phyloP scores from a whole-genome alignment of 2,329 filamentous ascomycete species.

The Penicillium oxalicum region DNA sequence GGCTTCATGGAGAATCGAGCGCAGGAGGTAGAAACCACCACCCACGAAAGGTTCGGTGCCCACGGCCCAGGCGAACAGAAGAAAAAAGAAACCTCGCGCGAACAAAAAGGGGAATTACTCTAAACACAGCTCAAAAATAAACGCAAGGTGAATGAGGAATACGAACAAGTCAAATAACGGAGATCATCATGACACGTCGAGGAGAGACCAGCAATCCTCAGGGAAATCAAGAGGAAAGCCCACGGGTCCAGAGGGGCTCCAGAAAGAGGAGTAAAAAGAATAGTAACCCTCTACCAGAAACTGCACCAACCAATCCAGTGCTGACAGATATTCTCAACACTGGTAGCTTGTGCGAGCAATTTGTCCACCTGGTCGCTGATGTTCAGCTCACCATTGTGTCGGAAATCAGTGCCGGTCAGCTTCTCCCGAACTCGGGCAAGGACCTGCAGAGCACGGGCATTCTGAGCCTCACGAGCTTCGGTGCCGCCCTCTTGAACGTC shows the following conservation, averaged over 20 bases:
- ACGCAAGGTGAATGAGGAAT: slow-evolving; percentile 9
- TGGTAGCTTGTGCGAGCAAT: slow-evolving; percentile 89
- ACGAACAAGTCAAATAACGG: neutral
- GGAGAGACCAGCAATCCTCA: slow-evolving; percentile 22
- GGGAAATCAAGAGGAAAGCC: slow-evolving; percentile 4
- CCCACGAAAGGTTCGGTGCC: neutral
- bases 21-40: neutral
- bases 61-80: neutral
- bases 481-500: slow-evolving; percentile 38
- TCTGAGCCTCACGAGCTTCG: slow-evolving; percentile 69
- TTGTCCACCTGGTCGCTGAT: slow-evolving; percentile 89
- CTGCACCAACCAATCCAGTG: slow-evolving; percentile 99
- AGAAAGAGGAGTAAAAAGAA: neutral
- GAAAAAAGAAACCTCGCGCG: slow-evolving; percentile 7
- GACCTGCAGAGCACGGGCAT: slow-evolving; percentile 86
- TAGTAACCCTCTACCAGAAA: slow-evolving; percentile 65
- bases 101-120: slow-evolving; percentile 8
- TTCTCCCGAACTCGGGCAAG: slow-evolving; percentile 91
- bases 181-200: slow-evolving; percentile 22
- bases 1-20: neutral
- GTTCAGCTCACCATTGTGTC: slow-evolving; percentile 73
- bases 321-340: slow-evolving; percentile 94
- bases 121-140: slow-evolving; percentile 15
- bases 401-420: slow-evolving; percentile 88
- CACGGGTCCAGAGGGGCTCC: too few species aligned